Evolutionary conservation across 2,329 filamentous ascomycete genomes (phyloP).

Genomic region (Orbilia oligospora): DNA sequence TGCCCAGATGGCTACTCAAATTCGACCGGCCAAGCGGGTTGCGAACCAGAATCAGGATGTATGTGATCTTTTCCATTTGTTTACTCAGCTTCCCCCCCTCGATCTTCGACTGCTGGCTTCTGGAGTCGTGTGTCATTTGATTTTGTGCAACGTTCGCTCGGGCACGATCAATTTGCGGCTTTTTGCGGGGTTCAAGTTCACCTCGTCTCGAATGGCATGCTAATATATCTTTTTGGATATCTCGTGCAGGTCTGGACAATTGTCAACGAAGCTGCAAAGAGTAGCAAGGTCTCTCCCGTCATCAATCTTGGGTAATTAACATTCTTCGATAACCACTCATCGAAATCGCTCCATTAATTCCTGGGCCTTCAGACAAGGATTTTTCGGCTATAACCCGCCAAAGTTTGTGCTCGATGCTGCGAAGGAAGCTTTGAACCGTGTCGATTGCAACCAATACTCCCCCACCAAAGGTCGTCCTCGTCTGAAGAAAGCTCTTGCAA

Average conservation of each 20-base stretch:
- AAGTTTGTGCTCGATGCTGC: constrained; percentile 91
- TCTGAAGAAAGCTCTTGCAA: constrained; percentile 90
- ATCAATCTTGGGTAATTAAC: constrained; percentile 76
- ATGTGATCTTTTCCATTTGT: constrained; percentile 65
- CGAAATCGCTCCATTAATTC: constrained; percentile 64
- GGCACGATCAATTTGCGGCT: not conserved
- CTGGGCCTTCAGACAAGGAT: constrained; percentile 70
- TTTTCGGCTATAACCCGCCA: constrained; percentile 95
- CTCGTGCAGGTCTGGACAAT: constrained; percentile 71
- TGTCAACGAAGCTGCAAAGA: constrained; percentile 77
- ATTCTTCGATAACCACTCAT: constrained; percentile 10
- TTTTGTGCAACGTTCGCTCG: not conserved
- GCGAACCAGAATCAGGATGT: constrained; percentile 71
- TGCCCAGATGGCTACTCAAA: constrained; percentile 63
- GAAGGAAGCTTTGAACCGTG: constrained; percentile 86
- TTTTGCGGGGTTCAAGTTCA: constrained; percentile 35
- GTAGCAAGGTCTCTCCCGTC: constrained; percentile 76
- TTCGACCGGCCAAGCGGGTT: constrained; percentile 69
- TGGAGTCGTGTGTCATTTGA: not conserved
- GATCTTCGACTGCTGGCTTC: not conserved
- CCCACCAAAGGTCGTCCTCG: constrained; percentile 93
- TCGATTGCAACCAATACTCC: constrained; percentile 99
- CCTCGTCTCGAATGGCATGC: not conserved
- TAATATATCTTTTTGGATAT: not conserved
- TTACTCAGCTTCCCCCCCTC: not conserved